Evolutionary conservation across 176 grass and related monocot species (phyloP).

Genomic region (Oryza rufipogon): DNA sequence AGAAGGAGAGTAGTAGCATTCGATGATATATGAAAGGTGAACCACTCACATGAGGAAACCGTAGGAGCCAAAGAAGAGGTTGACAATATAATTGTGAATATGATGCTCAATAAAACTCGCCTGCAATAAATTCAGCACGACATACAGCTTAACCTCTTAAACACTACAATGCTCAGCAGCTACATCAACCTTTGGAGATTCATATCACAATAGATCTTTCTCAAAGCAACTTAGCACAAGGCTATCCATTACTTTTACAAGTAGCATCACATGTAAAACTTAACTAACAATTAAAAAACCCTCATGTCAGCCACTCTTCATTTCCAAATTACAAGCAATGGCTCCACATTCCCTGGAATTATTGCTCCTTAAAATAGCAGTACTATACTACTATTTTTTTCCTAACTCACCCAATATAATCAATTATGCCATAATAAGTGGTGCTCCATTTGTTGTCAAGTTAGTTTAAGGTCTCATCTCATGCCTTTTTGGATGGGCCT

Average conservation of each 20-base stretch:
- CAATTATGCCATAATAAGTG: neutral
- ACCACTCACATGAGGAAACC: neutral
- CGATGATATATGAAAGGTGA: neutral
- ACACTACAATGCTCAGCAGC: neutral
- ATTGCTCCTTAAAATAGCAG: neutral
- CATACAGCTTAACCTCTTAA: neutral
- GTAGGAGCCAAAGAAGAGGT: neutral
- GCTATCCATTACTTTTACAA: neutral
- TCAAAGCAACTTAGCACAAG: too few relatives aligned
- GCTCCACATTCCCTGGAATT: neutral
- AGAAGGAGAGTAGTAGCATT: neutral
- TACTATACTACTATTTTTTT: neutral
- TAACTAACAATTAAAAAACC: neutral
- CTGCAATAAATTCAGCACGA: neutral
- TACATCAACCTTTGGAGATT: neutral
- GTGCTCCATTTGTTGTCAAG: neutral
- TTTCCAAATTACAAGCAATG: neutral
- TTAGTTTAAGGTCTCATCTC: neutral
- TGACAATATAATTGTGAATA: neutral
- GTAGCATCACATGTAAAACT: neutral
- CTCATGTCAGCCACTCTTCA: neutral
- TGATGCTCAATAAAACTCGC: neutral
- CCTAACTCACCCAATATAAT: neutral
- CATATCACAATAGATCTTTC: neutral
- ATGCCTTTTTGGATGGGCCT: constrained; percentile 6